Base-by-base conservation (phyloP, 345 rosid genomes). In the Abelmoschus esculentus region DNA sequence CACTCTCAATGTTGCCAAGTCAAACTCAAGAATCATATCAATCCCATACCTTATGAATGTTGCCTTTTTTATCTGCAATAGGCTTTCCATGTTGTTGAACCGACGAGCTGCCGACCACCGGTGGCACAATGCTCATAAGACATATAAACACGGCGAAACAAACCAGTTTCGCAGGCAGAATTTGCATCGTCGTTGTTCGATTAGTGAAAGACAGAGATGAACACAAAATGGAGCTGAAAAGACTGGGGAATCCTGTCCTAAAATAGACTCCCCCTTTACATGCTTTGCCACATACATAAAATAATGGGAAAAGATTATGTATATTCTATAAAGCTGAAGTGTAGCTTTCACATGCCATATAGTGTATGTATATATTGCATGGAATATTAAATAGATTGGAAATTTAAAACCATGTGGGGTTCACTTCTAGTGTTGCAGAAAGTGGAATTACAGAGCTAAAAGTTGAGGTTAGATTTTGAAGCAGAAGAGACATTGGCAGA, bases 371-470 rank as follows among this genome's bases (percentile, higher is more conserved):
- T 28, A 58, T 31, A 49, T 46, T 70, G 82, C 77, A 78, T 70
- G 78, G 64, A 72, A 54, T 50, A 19, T 55, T 10, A 18, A 74
- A 70, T 26, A 26, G 38, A 22, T 13, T 26, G 15, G 55, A 65
- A 69, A 38, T 76, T 80, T 77, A 78, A n/a, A 54, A 70, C 75
- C 57, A 46, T 7, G 82, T 74, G 82, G 82, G 83, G 78, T 66
- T 78, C 80, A 75, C 50, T 69, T 54, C 65, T 31, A 19, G 4
- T 56, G 34, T 36, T 18, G 47, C 50, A 72, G 66, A 10, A 42
- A 31, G 70, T 67, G 66, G 63, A 65, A 59, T 68, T 64, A 69
- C 61, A 72, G 73, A 56, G 72, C 32, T 68, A 74, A 66, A 64
- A 72, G 26, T 52, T 54, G 44, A 67, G 60, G 71, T 59, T 52